Evolutionary conservation across 2,329 filamentous ascomycete species (phyloP).

Genomic region (Penicillium sp.): DNA sequence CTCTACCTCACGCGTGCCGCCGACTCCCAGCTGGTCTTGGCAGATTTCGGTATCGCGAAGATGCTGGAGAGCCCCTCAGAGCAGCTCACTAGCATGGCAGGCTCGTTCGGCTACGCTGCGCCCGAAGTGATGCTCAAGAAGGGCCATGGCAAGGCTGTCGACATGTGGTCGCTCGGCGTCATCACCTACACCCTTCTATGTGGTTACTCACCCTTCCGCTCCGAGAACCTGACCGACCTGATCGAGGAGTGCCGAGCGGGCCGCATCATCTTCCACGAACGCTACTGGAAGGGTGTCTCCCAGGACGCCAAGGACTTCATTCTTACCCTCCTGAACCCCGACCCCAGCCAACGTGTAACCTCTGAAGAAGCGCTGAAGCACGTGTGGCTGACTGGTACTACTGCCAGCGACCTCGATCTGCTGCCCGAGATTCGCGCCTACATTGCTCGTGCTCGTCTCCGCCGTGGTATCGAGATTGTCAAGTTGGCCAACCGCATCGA

Average conservation of each 20-base stretch:
- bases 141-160: constrained; percentile 95
- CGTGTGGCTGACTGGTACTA: constrained; percentile 86
- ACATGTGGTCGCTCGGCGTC: constrained; percentile 99
- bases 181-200: constrained; percentile 98
- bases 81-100: constrained; percentile 95
- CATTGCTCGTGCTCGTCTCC: constrained; percentile 85
- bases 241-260: constrained; percentile 89
- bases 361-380: constrained; percentile 80
- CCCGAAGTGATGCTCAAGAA: constrained; percentile 98
- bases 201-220: constrained; percentile 96
- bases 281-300: constrained; percentile 98
- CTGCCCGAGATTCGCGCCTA: constrained; percentile 94
- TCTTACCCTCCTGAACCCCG: constrained; percentile 71
- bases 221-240: constrained; percentile 86
- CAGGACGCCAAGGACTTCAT: constrained; percentile 96
- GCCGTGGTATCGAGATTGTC: constrained; percentile 91
- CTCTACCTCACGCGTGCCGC: constrained; percentile 79
- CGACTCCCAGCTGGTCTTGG: constrained; percentile 83
- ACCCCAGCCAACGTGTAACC: constrained; percentile 72
- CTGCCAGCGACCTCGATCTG: constrained; percentile 92
- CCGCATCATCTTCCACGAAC: constrained; percentile 89
- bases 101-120: constrained; percentile 95
- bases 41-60: constrained; percentile 98
- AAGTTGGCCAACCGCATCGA: constrained; percentile 96
- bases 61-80: constrained; percentile 90